phyloP scores from a whole-genome alignment of 1,139 yeast genomes.

The Sugiyamaella xylanicola region DNA sequence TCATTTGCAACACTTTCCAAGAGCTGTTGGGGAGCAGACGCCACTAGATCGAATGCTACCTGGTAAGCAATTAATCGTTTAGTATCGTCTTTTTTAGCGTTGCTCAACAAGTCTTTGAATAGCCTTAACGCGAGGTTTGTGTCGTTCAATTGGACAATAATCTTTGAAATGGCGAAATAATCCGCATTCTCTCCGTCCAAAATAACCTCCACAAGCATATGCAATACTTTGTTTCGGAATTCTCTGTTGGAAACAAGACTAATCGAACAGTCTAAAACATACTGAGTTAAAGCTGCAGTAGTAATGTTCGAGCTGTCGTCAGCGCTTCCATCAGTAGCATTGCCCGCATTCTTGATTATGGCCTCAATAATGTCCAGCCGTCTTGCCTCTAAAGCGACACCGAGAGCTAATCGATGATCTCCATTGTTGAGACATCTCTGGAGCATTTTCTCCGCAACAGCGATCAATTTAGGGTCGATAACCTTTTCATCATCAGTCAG shows the following conservation, averaged over 20 bases:
- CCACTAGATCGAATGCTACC: constrained; percentile 92
- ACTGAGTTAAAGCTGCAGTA: constrained; percentile 58
- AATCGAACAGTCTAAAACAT: constrained; percentile 75
- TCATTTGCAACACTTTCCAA: constrained; percentile 59
- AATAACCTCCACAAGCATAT: constrained; percentile 62
- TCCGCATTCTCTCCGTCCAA: constrained; percentile 65
- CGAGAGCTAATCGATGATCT: constrained; percentile 81
- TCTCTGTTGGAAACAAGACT: constrained; percentile 63
- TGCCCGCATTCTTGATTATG: constrained; percentile 54
- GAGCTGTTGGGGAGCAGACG: constrained; percentile 90
- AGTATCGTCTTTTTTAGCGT: constrained; percentile 33
- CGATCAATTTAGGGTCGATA: constrained; percentile 64
- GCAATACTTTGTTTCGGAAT: constrained; percentile 67
- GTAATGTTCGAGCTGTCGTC: constrained; percentile 17
- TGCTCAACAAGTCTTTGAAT: constrained; percentile 60
- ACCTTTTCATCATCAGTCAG: constrained; percentile 29
- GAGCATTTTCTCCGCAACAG: constrained; percentile 85
- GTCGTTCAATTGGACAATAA: constrained; percentile 87
- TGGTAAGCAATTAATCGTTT: constrained; percentile 72
- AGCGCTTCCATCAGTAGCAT: not conserved
- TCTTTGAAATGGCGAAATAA: constrained; percentile 67
- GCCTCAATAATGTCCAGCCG: constrained; percentile 77
- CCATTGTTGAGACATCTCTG: constrained; percentile 70
- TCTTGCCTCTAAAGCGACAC: constrained; percentile 86
- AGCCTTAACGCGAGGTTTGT: constrained; percentile 65